Evolutionary conservation across 2,329 filamentous ascomycete species (phyloP).

Genomic region (Xylaria sp.): DNA sequence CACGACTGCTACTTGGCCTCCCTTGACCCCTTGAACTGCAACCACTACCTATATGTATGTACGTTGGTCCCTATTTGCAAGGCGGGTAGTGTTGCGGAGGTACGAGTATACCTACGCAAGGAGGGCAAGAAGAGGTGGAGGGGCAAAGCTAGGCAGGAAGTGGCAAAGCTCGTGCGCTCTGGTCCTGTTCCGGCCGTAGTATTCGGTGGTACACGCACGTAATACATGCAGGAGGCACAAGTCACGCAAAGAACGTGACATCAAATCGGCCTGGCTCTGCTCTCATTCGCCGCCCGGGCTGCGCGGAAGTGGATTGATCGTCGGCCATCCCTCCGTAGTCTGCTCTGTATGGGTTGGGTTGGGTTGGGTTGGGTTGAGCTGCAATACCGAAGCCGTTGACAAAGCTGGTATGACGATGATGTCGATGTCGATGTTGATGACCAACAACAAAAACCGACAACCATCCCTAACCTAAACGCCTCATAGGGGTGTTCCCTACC

Average conservation of each 20-base stretch:
- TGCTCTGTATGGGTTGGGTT: background rate
- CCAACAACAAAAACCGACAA: too few relatives aligned
- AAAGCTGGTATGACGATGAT: background rate
- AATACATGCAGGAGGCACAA: slow-evolving; percentile 42
- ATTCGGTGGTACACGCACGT: slow-evolving; percentile 12
- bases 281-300: slow-evolving; percentile 27
- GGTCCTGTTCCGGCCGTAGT: background rate
- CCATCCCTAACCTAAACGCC: too few relatives aligned
- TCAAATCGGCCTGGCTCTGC: slow-evolving; percentile 14
- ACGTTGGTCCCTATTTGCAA: background rate
- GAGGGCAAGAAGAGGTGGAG: background rate
- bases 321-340: slow-evolving; percentile 3
- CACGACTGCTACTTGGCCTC: too few relatives aligned
- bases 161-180: background rate
- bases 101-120: too few relatives aligned
- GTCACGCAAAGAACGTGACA: slow-evolving; percentile 41
- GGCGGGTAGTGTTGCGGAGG: background rate
- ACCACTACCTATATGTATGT: too few relatives aligned
- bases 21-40: too few relatives aligned
- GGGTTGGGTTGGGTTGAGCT: background rate
- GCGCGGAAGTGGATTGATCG: slow-evolving; percentile 22
- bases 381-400: background rate
- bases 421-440: background rate
- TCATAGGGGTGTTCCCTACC: too few relatives aligned
- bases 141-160: slow-evolving; percentile 5